Evolutionary conservation across 306 rosid genomes (phyloP).

Genomic region (Senna siamea): DNA sequence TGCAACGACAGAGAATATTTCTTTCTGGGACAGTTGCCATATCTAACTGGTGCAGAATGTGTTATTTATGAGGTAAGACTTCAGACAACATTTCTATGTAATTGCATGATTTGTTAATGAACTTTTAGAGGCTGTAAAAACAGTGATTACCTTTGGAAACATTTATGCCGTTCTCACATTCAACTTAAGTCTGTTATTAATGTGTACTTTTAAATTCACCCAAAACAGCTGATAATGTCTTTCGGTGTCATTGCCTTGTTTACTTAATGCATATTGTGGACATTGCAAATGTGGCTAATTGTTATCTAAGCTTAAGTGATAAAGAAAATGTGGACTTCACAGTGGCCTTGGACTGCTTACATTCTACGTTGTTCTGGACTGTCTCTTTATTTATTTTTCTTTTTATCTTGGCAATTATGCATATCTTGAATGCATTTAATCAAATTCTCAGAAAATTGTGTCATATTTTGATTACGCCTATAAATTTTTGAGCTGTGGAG

Average conservation of each 20-base stretch:
- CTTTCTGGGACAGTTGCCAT: constrained; percentile 91
- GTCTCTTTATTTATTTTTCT: constrained; percentile 1
- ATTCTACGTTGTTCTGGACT: constrained; percentile 23
- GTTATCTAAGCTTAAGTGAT: constrained; percentile 26
- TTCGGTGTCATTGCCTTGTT: constrained; percentile 17
- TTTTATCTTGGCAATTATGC: constrained; percentile 28
- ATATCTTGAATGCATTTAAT: neutral
- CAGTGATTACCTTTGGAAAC: constrained; percentile 19
- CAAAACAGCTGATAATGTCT: constrained; percentile 11
- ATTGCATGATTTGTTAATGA: constrained; percentile 24
- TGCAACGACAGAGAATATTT: constrained; percentile 82
- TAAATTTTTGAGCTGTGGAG: neutral
- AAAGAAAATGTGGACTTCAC: constrained; percentile 24
- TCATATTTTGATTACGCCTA: neutral
- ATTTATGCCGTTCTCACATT: constrained; percentile 27
- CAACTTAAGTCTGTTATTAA: constrained; percentile 10
- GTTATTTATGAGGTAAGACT: constrained; percentile 80
- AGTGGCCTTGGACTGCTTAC: constrained; percentile 26
- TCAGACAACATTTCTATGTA: constrained; percentile 24
- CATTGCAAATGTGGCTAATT: constrained; percentile 15
- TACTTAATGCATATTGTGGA: constrained; percentile 29
- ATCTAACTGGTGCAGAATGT: constrained; percentile 68
- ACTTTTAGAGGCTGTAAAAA: constrained; percentile 26
- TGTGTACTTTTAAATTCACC: constrained; percentile 21
- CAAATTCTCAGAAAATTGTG: neutral